Conservation (phyloP, 169 alveolate genomes). For the Babesia bigemina region DNA sequence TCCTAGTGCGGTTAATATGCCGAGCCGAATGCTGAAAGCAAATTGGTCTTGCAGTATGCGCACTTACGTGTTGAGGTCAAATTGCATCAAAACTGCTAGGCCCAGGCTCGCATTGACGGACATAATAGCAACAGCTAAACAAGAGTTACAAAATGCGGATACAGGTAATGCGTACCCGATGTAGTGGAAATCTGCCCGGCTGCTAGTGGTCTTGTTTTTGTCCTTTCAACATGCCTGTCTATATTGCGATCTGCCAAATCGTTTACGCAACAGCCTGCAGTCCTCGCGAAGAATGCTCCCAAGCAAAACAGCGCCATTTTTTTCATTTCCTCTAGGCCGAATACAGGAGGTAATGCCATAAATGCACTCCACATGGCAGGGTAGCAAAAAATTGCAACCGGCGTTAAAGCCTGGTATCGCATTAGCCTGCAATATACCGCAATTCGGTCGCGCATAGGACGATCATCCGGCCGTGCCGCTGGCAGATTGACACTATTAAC, state of each 20-base stretch:
- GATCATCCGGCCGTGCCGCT: background rate
- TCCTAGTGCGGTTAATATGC: slow-evolving; percentile 76
- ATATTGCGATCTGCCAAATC: slow-evolving; percentile 78
- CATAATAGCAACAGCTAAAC: slow-evolving; percentile 44
- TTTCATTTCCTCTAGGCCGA: slow-evolving; percentile 38
- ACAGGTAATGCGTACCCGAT: slow-evolving; percentile 73
- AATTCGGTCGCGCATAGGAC: background rate
- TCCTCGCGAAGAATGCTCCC: slow-evolving; percentile 71
- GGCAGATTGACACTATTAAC: background rate
- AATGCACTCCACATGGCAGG: slow-evolving; percentile 68
- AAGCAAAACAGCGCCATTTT: slow-evolving; percentile 59
- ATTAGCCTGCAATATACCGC: slow-evolving; percentile 33
- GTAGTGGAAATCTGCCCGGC: slow-evolving; percentile 81
- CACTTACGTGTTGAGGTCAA: slow-evolving; percentile 47
- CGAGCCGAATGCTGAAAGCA: slow-evolving; percentile 50
- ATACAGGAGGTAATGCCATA: slow-evolving; percentile 53
- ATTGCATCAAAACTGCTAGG: slow-evolving; percentile 48
- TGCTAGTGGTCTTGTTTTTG: slow-evolving; percentile 92
- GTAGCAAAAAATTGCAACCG: slow-evolving; percentile 43
- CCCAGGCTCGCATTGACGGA: slow-evolving; percentile 44
- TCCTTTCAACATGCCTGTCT: slow-evolving; percentile 88
- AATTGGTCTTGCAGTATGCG: background rate
- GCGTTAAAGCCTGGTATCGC: slow-evolving; percentile 54
- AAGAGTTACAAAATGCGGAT: slow-evolving; percentile 15
- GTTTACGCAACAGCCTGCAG: slow-evolving; percentile 81